Conservation (phyloP, 441 rosid species). For the Pelargonium cotyledonis region DNA sequence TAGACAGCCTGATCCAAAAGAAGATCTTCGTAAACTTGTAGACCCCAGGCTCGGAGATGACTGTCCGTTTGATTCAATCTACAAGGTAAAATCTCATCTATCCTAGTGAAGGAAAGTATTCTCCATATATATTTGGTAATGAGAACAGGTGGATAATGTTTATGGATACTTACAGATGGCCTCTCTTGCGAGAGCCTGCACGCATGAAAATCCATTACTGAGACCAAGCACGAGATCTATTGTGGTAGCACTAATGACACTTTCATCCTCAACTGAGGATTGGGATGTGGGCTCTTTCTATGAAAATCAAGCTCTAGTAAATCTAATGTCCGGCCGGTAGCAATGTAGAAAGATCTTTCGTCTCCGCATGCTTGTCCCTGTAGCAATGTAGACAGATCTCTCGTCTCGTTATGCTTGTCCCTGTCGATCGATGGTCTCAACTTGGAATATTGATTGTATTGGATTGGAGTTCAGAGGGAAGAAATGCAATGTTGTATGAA, state of each 20-base stretch:
- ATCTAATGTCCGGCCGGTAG: constrained; percentile 75
- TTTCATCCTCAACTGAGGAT: constrained; percentile 69
- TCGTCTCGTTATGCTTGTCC: too few relatives aligned
- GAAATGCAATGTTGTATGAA: too few relatives aligned
- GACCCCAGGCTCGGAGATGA: constrained; percentile 73
- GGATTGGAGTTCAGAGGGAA: too few relatives aligned
- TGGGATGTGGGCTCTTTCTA: constrained; percentile 75
- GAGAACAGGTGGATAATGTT: too few relatives aligned
- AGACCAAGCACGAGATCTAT: constrained; percentile 82
- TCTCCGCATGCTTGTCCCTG: too few relatives aligned
- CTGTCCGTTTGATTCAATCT: constrained; percentile 58
- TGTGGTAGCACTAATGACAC: constrained; percentile 79
- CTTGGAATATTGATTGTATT: too few relatives aligned
- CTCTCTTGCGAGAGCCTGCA: constrained; percentile 75
- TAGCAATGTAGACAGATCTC: too few relatives aligned
- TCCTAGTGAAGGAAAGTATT: too few relatives aligned
- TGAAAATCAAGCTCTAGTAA: constrained; percentile 58
- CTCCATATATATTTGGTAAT: too few relatives aligned
- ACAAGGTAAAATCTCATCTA: constrained; percentile 42
- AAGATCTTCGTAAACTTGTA: constrained; percentile 49
- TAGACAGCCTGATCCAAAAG: constrained; percentile 44
- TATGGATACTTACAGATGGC: constrained; percentile 38
- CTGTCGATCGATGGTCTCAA: too few relatives aligned
- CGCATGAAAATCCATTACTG: constrained; percentile 61
- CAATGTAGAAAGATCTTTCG: too few relatives aligned